A percentile compares a stretch with the other conserved stretches of the same genome.
Evolutionary conservation across 2,329 filamentous ascomycete genomes (phyloP).

Genomic region (Microdochium trichocladiopsis): DNA sequence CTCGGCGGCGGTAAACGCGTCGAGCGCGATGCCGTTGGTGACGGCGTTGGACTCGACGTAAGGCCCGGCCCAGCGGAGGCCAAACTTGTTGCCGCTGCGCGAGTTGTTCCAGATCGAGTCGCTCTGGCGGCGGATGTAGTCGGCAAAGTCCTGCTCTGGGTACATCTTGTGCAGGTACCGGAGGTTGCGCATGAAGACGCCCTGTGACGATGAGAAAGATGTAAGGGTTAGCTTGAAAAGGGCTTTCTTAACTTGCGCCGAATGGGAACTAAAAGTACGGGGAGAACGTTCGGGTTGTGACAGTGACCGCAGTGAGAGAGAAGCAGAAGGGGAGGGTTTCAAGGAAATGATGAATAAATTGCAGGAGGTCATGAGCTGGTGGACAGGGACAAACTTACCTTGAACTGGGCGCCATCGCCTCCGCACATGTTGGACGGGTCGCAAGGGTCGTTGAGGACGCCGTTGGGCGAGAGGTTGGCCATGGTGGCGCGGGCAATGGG

Average conservation of each 20-base stretch:
- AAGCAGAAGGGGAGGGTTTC: no score
- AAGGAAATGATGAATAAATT: no score
- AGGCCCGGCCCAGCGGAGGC: slow-evolving; percentile 20
- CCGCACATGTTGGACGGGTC: slow-evolving; percentile 38
- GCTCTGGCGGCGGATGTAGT: slow-evolving; percentile 25
- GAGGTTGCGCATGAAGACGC: slow-evolving; percentile 60
- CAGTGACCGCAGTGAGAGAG: no score
- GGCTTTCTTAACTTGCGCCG: no score
- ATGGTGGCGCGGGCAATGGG: slow-evolving; percentile 46
- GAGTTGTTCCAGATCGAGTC: slow-evolving; percentile 24
- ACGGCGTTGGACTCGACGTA: slow-evolving; percentile 16
- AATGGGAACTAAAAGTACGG: no score
- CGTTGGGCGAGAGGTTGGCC: no score
- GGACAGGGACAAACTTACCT: no score
- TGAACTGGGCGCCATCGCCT: slow-evolving; percentile 55
- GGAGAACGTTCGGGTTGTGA: no score
- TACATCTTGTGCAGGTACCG: slow-evolving; percentile 42
- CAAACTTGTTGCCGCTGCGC: slow-evolving; percentile 20
- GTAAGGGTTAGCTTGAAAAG: no score
- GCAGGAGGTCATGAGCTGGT: no score
- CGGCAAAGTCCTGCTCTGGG: slow-evolving; percentile 34
- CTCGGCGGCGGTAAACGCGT: slow-evolving; percentile 17
- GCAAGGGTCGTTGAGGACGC: slow-evolving; percentile 46
- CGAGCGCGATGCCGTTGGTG: slow-evolving; percentile 20
- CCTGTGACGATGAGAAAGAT: no score